Evolutionary conservation across 78 protist genomes (phyloP).

Genomic region (Speleostelium caveatum): DNA sequence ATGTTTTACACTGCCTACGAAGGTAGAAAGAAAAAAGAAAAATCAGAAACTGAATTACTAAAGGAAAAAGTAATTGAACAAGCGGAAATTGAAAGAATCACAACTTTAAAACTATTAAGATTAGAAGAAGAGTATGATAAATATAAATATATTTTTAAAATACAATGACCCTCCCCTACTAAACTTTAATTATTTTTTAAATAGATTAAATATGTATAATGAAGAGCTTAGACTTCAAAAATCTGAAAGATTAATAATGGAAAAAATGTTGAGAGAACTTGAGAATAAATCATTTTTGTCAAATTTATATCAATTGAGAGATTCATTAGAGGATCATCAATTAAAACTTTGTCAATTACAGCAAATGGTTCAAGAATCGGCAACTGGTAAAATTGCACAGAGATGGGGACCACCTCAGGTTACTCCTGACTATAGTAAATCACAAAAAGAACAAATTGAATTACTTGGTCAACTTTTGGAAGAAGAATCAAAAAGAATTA

Average conservation of each 20-base stretch:
- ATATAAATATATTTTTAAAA: too few relatives aligned
- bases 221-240: conserved; percentile 14
- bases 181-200: too few relatives aligned
- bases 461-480: conserved; percentile 28
- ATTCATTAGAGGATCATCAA: conserved; percentile 57
- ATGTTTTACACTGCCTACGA: conserved; percentile 83
- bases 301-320: conserved; percentile 1
- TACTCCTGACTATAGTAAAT: conserved; percentile 11
- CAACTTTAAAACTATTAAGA: background rate
- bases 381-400: conserved; percentile 46
- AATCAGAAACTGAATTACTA: background rate
- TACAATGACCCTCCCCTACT: too few relatives aligned
- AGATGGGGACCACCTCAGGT: conserved; percentile 45
- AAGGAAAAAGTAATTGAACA: conserved; percentile 23
- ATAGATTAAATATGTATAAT: conserved; percentile 55
- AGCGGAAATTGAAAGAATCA: conserved; percentile 1
- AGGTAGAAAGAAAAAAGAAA: conserved; percentile 1
- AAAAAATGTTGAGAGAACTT: conserved; percentile 9
- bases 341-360: conserved; percentile 42
- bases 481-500: conserved; percentile 55
- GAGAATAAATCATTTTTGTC: background rate
- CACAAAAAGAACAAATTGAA: conserved; percentile 33
- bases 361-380: conserved; percentile 37
- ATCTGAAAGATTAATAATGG: conserved; percentile 31
- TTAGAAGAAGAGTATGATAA: conserved; percentile 26